phyloP scores from a whole-genome alignment of 2,329 filamentous ascomycete species.

The Penicillium sp. region DNA sequence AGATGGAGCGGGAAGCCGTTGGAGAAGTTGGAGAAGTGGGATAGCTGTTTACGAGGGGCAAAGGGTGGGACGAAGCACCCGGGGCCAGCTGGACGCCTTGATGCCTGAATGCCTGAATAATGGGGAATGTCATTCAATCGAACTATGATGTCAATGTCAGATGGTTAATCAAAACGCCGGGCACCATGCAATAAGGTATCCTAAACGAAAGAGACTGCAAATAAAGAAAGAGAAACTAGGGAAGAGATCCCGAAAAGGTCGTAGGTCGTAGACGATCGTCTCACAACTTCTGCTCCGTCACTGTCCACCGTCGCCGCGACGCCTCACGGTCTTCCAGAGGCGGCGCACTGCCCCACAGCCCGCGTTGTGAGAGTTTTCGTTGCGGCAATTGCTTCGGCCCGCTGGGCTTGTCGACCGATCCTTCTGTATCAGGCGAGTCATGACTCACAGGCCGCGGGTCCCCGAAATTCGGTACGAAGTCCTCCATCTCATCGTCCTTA shows the following conservation, averaged over 20 bases:
- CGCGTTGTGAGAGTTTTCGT: constrained; percentile 33
- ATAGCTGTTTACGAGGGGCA: constrained; percentile 10
- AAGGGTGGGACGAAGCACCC: constrained; percentile 9
- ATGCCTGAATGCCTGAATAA: not conserved
- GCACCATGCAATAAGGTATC: constrained; percentile 25
- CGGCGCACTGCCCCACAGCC: constrained; percentile 38
- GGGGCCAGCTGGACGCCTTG: constrained; percentile 3
- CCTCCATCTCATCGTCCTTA: constrained; percentile 23
- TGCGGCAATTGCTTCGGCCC: constrained; percentile 27
- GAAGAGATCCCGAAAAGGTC: not conserved
- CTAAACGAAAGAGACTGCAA: constrained; percentile 1
- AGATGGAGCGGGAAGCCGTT: not conserved
- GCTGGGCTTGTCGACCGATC: constrained; percentile 4
- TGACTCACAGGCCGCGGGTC: constrained; percentile 23
- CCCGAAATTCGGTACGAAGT: constrained; percentile 40
- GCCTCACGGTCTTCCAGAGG: constrained; percentile 29
- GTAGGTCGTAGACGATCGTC: not conserved
- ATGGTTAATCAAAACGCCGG: constrained; percentile 7
- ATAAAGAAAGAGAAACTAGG: not conserved
- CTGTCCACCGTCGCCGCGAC: constrained; percentile 39
- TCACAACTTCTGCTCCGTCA: constrained; percentile 33
- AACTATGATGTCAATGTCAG: constrained; percentile 1
- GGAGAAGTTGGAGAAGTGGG: not conserved
- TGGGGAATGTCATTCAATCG: not conserved
- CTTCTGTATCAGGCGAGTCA: constrained; percentile 8